phyloP scores from a whole-genome alignment of 2,329 filamentous ascomycete species.

The Akanthomyces dipterigenus region DNA sequence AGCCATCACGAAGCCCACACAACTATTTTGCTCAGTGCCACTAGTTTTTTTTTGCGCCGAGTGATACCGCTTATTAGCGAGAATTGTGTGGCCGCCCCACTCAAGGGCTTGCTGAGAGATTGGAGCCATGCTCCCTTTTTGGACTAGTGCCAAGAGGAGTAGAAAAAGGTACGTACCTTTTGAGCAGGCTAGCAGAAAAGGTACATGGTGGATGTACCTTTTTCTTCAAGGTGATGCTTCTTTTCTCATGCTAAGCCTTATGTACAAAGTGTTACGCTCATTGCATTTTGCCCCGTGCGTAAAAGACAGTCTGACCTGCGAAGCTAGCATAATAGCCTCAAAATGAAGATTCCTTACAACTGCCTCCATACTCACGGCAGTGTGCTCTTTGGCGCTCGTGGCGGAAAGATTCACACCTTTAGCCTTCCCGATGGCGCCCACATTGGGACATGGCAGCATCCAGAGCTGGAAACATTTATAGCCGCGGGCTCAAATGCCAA shows the following conservation, averaged over 20 bases:
- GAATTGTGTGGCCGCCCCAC: conserved; percentile 7
- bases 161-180: background rate
- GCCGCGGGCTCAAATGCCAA: conserved; percentile 11
- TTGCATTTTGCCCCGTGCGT: background rate
- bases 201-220: conserved; percentile 30
- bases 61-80: conserved; percentile 3
- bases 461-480: conserved; percentile 30
- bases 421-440: conserved; percentile 49
- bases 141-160: background rate
- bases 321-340: conserved; percentile 4
- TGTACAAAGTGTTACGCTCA: background rate
- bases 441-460: conserved; percentile 56
- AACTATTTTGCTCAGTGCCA: background rate
- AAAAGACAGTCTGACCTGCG: background rate
- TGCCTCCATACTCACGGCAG: conserved; percentile 48
- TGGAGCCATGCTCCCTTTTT: too few species aligned
- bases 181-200: background rate
- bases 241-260: background rate
- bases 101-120: conserved; percentile 2
- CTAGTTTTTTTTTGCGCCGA: conserved; percentile 1
- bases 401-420: conserved; percentile 64
- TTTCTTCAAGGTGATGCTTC: conserved; percentile 15
- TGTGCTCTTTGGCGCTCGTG: conserved; percentile 66
- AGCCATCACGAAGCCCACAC: background rate
- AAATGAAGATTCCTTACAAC: conserved; percentile 57